Base-by-base conservation (phyloP, 1,139 yeast species). In the Kluyveromyces sp. region DNA sequence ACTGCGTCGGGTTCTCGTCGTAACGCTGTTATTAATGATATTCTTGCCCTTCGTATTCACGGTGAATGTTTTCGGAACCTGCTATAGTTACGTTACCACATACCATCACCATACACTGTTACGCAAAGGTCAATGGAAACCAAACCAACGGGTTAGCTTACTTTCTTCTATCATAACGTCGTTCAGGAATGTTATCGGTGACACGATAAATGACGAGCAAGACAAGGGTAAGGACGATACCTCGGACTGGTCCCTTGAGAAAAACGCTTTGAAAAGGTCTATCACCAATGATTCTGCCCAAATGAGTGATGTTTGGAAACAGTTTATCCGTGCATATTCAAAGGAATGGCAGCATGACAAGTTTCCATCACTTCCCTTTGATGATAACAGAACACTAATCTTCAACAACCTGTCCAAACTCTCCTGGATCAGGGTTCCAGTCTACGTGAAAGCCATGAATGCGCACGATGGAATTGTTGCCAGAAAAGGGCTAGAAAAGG, bases 381-480 rank as follows among this genome's bases (percentile, higher is more conserved):
- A 69, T 42, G 56, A 62, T 0, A 68, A 68, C 2, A 67, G 80
- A 47, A 47, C 48, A 33, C 55, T 51, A 15, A 80, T 81, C 26
- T 59, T 74, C 30, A 57, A 68, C 2, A 74, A 76, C 49, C 65
- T 83, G 55, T 78, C 79, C 54, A 52, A 63, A 22, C 54, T 83
- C 11, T 66, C 70, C n/a, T 82, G 89, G 88, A 66, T 74, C 41
- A 80, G 82, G 54, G 67, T 82, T 13, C 81, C 88, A 0, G 77
- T 78, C 1, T 78, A 75, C 53, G 68, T 81, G 36, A 83, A 79
- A 51, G 74, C 79, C 13, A 69, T 81, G 61, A 83, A 83, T 59
- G 77, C 92, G 0, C 94, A 83, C 55, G 87, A 79, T 53, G 81
- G 82, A 0, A 78, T 83, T 35, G 80, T 81, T 19, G 83, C 85